Evolutionary conservation across 441 rosid species (phyloP), one percentile per base, ranked within the genome.

Genomic region (Eutrema salsugineum): DNA sequence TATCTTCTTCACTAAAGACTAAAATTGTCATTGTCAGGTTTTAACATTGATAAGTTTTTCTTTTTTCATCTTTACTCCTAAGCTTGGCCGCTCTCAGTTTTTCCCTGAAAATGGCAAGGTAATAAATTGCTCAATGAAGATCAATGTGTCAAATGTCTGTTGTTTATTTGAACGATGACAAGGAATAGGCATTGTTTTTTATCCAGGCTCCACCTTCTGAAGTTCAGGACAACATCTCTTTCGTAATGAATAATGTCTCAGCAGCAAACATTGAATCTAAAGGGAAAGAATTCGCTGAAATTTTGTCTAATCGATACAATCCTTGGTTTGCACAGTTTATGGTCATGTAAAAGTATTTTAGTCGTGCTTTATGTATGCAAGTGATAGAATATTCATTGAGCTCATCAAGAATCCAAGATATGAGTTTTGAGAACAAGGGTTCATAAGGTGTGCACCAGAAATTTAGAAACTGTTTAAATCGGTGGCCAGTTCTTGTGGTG

Each of bases 251-350:
- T 77, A 93, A 88, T 71, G 81, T 93, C 71, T 87, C 97, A 17
- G 76, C 57, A 73, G 79, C 89, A 55, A 93, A 93, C 81, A 42
- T 87, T 60, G 97, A 90, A 71, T 79, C 81, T 24, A 93, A 90
- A 81, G 83, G 85, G 46, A 90, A 86, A 74, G 97, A 93, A 74
- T 80, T 93, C 60, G 72, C 85, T 64, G 98, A 93, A 73, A 72
- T 88, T 72, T 72, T 93, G 68, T 82, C 81, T 54, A 91, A 85
- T 74, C 91, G 85, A 70, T 80, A 86, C 59, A 81, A 84, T 75
- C 86, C 98, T 11, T 93, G 98, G 98, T 90, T 93, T 79, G 97
- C 98, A 1, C 92, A 85, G 71, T 93, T 90, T 64, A 87, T 93
- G 97, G 98, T 93, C 42, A 93, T 90, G 97, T 88, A 87, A 85